Conservation (phyloP, 805 yeast genomes). For the Metschnikowia gruessii region DNA sequence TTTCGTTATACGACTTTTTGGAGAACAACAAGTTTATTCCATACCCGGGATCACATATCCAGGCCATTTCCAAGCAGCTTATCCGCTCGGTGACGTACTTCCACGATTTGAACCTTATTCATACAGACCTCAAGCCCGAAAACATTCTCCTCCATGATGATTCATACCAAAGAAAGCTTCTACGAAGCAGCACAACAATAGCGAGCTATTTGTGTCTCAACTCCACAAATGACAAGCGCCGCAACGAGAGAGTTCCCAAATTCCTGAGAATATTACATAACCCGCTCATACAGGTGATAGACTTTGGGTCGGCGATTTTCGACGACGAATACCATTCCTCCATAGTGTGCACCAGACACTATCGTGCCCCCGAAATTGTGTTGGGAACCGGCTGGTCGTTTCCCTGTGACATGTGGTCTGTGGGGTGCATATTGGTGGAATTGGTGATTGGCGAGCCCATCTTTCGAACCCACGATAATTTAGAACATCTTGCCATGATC, state of each 20-base stretch:
- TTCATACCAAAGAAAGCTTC: slow-evolving; percentile 39
- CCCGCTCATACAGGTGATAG: slow-evolving; percentile 86
- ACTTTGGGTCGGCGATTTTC: slow-evolving; percentile 96
- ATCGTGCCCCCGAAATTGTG: slow-evolving; percentile 95
- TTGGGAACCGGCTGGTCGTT: slow-evolving; percentile 95
- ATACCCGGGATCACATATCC: slow-evolving; percentile 94
- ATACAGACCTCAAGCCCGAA: slow-evolving; percentile 96
- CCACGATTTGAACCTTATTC: slow-evolving; percentile 87
- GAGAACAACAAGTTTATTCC: slow-evolving; percentile 78
- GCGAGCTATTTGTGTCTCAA: slow-evolving; percentile 31
- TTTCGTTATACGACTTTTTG: slow-evolving; percentile 85
- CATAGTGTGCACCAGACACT: slow-evolving; percentile 92
- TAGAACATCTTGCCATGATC: slow-evolving; percentile 94
- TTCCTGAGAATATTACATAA: slow-evolving; percentile 54
- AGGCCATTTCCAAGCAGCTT: slow-evolving; percentile 81
- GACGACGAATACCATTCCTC: slow-evolving; percentile 91
- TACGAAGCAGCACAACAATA: slow-evolving; percentile 33
- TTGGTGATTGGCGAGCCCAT: slow-evolving; percentile 90
- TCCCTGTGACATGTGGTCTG: slow-evolving; percentile 96
- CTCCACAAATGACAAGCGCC: slow-evolving; percentile 12
- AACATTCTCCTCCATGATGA: slow-evolving; percentile 71
- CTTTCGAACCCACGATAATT: slow-evolving; percentile 91
- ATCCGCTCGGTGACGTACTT: slow-evolving; percentile 81
- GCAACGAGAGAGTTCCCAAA: slow-evolving; percentile 29
- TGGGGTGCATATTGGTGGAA: slow-evolving; percentile 92